phyloP scores from a whole-genome alignment of 345 rosid genomes.

The Physaria fendleri region DNA sequence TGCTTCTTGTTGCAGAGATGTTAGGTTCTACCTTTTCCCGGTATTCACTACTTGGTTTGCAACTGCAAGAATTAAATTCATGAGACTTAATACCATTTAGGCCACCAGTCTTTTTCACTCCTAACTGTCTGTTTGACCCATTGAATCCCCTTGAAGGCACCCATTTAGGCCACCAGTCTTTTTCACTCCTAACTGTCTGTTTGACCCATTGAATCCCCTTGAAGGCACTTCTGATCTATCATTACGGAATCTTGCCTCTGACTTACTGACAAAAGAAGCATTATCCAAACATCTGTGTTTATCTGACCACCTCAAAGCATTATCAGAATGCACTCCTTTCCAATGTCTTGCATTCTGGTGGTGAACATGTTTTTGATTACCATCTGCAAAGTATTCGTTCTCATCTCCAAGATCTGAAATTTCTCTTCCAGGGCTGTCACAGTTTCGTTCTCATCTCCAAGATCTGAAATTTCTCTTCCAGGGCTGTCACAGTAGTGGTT shows the following conservation, averaged over 20 bases:
- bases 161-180: no score
- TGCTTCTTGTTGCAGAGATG: constrained; percentile 44
- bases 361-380: constrained; percentile 50
- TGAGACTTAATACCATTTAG: constrained; percentile 46
- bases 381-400: constrained; percentile 39
- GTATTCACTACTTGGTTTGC: constrained; percentile 49
- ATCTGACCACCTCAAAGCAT: constrained; percentile 59
- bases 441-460: constrained; percentile 47
- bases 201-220: constrained; percentile 48
- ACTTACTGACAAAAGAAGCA: constrained; percentile 37
- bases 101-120: constrained; percentile 45
- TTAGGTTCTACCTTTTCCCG: constrained; percentile 52
- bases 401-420: constrained; percentile 41
- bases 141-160: constrained; percentile 46
- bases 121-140: constrained; percentile 46
- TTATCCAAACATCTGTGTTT: constrained; percentile 46
- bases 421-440: constrained; percentile 27
- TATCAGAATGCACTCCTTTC: constrained; percentile 54
- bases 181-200: constrained; percentile 45
- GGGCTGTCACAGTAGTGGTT: constrained; percentile 37
- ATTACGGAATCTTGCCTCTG: constrained; percentile 50
- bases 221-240: constrained; percentile 53
- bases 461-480: constrained; percentile 23
- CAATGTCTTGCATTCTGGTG: constrained; percentile 46
- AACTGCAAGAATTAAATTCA: constrained; percentile 60